These are phyloP conservation scores for Geotrichum fermentans DNA, from an alignment of 1,139 yeast genomes.

Conservation along the genomic window DNA sequence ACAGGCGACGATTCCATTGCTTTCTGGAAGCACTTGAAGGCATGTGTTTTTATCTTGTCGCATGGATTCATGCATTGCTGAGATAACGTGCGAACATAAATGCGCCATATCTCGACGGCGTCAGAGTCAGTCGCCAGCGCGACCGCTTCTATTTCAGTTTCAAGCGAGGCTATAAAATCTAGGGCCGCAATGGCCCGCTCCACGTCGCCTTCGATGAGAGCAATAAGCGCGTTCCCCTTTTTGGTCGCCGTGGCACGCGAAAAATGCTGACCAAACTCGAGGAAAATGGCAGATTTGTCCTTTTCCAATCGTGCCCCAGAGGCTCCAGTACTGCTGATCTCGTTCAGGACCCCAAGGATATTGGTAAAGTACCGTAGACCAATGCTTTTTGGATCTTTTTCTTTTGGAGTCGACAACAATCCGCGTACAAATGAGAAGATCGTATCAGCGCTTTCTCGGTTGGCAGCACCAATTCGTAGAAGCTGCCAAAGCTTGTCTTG, in stretches of 20 bases:
- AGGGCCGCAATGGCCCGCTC: constrained; percentile 60
- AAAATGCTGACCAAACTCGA: constrained; percentile 17
- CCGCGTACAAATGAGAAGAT: constrained; percentile 50
- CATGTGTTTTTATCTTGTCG: constrained; percentile 63
- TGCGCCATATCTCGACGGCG: constrained; percentile 27
- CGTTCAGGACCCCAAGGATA: constrained; percentile 64
- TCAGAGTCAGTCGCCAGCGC: constrained; percentile 9
- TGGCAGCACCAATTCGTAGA: constrained; percentile 53
- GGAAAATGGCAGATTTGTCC: constrained; percentile 44
- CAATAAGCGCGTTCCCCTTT: constrained; percentile 19
- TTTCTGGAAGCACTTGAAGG: constrained; percentile 49
- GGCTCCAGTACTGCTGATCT: constrained; percentile 77
- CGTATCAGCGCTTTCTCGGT: constrained; percentile 46
- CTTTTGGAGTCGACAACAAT: constrained; percentile 37
- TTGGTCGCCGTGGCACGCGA: constrained; percentile 18
- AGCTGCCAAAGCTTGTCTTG: constrained; percentile 56
- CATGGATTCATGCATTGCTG: constrained; percentile 89
- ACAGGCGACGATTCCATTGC: constrained; percentile 41
- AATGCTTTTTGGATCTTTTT: background rate
- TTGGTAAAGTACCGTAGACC: constrained; percentile 28
- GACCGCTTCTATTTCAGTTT: constrained; percentile 14
- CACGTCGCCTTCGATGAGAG: constrained; percentile 43
- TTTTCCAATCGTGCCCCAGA: constrained; percentile 74
- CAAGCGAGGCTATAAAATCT: constrained; percentile 30
- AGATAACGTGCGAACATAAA: constrained; percentile 55